These are phyloP conservation scores for Neurospora sp. DNA, from an alignment of 495 filamentous ascomycete species.

Conservation along the genomic window DNA sequence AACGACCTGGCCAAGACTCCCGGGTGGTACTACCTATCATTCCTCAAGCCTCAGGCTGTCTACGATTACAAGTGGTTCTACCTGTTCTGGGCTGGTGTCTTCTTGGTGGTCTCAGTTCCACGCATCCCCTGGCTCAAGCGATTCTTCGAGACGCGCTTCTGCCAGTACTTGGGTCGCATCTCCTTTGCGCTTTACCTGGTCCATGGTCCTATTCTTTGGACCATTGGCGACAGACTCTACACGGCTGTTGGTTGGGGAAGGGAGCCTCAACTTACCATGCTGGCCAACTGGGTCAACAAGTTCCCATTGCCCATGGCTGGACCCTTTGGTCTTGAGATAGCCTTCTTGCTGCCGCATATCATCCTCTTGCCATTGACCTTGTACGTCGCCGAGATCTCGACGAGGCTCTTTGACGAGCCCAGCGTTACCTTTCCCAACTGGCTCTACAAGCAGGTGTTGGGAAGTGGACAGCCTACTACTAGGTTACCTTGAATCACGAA, in stretches of 20 bases:
- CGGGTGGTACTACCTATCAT: slow-evolving; percentile 37
- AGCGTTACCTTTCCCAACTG: slow-evolving; percentile 43
- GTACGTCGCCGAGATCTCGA: slow-evolving; percentile 46
- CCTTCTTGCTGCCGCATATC: slow-evolving; percentile 42
- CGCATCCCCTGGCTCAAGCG: slow-evolving; percentile 33
- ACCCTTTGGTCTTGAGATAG: slow-evolving; percentile 44
- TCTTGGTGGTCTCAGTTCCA: slow-evolving; percentile 45
- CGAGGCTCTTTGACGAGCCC: slow-evolving; percentile 46
- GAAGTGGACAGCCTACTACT: neutral
- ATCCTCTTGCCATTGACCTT: slow-evolving; percentile 47
- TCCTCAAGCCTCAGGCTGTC: slow-evolving; percentile 41
- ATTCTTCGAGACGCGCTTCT: slow-evolving; percentile 48
- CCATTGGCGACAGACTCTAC: slow-evolving; percentile 37
- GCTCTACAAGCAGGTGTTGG: slow-evolving; percentile 32
- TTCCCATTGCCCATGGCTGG: slow-evolving; percentile 40
- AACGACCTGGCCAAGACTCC: slow-evolving; percentile 24
- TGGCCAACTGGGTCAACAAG: slow-evolving; percentile 35
- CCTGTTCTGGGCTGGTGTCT: slow-evolving; percentile 40
- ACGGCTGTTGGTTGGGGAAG: slow-evolving; percentile 39
- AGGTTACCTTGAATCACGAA: neutral
- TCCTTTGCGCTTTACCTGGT: slow-evolving; percentile 57
- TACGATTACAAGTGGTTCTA: slow-evolving; percentile 40
- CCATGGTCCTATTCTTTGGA: slow-evolving; percentile 48
- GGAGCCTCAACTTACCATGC: slow-evolving; percentile 14
- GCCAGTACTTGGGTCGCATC: slow-evolving; percentile 55